Conservation (phyloP, 306 rosid genomes). For the Rubus idaeus region DNA sequence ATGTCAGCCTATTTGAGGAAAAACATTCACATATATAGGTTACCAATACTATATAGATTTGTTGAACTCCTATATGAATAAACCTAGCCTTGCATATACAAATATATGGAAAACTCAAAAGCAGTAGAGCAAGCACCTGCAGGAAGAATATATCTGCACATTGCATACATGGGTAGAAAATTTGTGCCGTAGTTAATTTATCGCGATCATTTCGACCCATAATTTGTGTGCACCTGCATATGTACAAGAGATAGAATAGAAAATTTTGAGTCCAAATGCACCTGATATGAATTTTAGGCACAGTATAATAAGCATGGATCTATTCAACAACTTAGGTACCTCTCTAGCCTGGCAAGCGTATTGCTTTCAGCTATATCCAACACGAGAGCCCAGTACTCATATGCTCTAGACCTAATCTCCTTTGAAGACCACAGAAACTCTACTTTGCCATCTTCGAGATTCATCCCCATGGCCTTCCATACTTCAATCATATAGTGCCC, state of each 20-base stretch:
- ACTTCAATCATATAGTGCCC: slow-evolving; percentile 75
- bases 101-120: neutral
- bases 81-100: too few species aligned
- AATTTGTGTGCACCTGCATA: slow-evolving; percentile 71
- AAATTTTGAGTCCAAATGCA: neutral
- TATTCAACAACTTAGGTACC: slow-evolving; percentile 33
- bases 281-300: neutral
- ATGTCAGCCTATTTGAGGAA: slow-evolving; percentile 65
- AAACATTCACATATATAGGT: neutral
- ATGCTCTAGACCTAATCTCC: slow-evolving; percentile 61
- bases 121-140: slow-evolving; percentile 42
- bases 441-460: slow-evolving; percentile 70
- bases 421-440: slow-evolving; percentile 83
- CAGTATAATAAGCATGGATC: neutral
- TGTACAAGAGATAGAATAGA: neutral
- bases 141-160: slow-evolving; percentile 91
- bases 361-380: slow-evolving; percentile 79
- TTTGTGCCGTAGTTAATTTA: slow-evolving; percentile 71
- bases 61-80: too few species aligned
- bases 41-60: too few species aligned
- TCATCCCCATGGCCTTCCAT: slow-evolving; percentile 93
- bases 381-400: slow-evolving; percentile 79
- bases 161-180: slow-evolving; percentile 90
- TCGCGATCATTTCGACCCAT: slow-evolving; percentile 66
- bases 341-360: slow-evolving; percentile 56